A percentile compares a stretch with the other conserved stretches of the same genome.
Conservation (phyloP, 495 filamentous ascomycete genomes). For the Trichoderma reesei region DNA sequence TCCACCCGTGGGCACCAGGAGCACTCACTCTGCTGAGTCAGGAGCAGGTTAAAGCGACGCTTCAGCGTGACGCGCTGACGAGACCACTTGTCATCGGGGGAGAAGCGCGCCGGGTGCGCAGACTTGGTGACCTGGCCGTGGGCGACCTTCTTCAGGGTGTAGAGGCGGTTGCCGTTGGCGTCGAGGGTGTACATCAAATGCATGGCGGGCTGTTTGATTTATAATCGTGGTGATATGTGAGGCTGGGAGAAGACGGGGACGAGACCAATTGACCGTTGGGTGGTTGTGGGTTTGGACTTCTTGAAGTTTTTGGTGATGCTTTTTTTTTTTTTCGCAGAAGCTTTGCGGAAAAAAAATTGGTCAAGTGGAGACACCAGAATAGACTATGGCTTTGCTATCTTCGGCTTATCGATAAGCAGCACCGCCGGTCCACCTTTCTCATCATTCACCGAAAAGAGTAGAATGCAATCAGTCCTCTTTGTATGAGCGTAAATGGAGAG, state of each 20-base stretch:
- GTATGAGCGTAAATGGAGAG: not conserved
- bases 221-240: too few relatives aligned
- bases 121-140: constrained; percentile 80
- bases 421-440: not conserved
- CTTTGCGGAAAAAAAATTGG: constrained; percentile 7
- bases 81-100: constrained; percentile 96
- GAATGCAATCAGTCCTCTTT: too few relatives aligned
- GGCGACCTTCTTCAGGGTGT: constrained; percentile 79
- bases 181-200: constrained; percentile 85
- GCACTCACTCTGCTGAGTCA: constrained; percentile 73
- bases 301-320: constrained; percentile 5
- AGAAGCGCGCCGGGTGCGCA: constrained; percentile 93
- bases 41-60: constrained; percentile 76
- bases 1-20: not conserved
- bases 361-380: not conserved
- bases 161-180: constrained; percentile 67
- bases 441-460: too few relatives aligned
- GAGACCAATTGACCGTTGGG: not conserved
- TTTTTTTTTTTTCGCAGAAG: not conserved
- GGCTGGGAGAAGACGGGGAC: not conserved
- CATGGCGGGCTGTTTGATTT: constrained; percentile 38
- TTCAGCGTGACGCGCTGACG: constrained; percentile 88
- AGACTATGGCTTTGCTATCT: too few relatives aligned
- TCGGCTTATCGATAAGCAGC: not conserved
- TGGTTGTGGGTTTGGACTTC: not conserved